A percentile compares a stretch with the other conserved stretches of the same genome.
These are phyloP conservation scores for Ophiostoma triangulosporum DNA, from an alignment of 2,329 filamentous ascomycete genomes.

Conservation along the genomic window DNA sequence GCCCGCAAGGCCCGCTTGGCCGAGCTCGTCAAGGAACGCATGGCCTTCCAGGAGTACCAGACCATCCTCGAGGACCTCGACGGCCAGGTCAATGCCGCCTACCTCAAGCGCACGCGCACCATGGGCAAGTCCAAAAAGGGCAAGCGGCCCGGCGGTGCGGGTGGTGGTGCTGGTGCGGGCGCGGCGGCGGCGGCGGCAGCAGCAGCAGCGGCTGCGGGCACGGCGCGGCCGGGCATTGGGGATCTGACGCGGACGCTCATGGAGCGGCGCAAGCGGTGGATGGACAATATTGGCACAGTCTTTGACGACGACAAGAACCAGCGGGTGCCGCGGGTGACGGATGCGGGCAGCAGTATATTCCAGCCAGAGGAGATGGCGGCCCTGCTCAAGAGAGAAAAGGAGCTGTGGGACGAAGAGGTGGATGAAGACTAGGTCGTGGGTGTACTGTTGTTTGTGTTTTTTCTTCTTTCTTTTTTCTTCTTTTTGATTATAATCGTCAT, in stretches of 20 bases:
- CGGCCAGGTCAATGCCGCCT: conserved; percentile 84
- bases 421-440: conserved; percentile 37
- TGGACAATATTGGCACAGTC: conserved; percentile 77
- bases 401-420: conserved; percentile 69
- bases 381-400: conserved; percentile 61
- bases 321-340: conserved; percentile 52
- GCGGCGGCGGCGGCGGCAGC: conserved; percentile 18
- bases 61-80: conserved; percentile 96
- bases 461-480: background rate
- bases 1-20: conserved; percentile 77
- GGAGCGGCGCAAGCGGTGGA: conserved; percentile 83
- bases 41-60: conserved; percentile 93
- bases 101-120: conserved; percentile 87
- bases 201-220: conserved; percentile 28
- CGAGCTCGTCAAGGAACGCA: conserved; percentile 78
- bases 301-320: conserved; percentile 71
- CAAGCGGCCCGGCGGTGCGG: conserved; percentile 32
- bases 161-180: conserved; percentile 28
- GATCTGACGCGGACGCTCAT: conserved; percentile 85
- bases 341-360: conserved; percentile 60
- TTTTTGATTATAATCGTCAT: background rate
- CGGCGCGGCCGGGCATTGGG: conserved; percentile 68
- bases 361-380: conserved; percentile 57
- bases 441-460: background rate
- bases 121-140: conserved; percentile 93